Percentiles rank a stretch among this genome's conserved stretches.
Evolutionary conservation across 352 stramenopile genomes (phyloP).

Genomic region (Globisporangium canariense): DNA sequence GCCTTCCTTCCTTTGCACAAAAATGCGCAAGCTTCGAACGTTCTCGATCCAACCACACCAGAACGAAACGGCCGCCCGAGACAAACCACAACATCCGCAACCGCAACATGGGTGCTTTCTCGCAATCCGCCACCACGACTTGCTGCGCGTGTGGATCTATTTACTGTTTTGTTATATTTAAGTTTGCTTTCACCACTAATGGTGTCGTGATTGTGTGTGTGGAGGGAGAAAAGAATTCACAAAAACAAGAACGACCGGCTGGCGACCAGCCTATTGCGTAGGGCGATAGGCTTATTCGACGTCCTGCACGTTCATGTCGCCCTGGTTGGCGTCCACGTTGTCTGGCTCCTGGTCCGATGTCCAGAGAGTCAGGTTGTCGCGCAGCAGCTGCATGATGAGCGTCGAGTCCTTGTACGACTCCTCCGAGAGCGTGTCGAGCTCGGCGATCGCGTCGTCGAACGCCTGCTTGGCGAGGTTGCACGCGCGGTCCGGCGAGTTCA

Average conservation of each 20-base stretch:
- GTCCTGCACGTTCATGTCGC: constrained; percentile 97
- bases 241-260: constrained; percentile 1
- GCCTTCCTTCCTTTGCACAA: no score
- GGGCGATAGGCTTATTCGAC: constrained; percentile 74
- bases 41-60: no score
- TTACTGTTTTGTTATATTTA: no score
- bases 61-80: no score
- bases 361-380: constrained; percentile 99
- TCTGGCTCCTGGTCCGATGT: constrained; percentile 52
- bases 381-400: constrained; percentile 99
- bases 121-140: no score
- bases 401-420: constrained; percentile 99
- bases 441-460: constrained; percentile 99
- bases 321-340: constrained; percentile 89
- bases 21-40: no score
- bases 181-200: no score
- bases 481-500: constrained; percentile 94
- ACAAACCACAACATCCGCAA: no score
- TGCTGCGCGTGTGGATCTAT: no score
- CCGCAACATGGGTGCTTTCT: no score
- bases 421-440: constrained; percentile 99
- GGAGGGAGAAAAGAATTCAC: background rate
- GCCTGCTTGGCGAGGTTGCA: constrained; percentile 95
- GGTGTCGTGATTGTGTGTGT: background rate
- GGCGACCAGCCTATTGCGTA: background rate